Conservation (phyloP, 1,139 yeast species). For the Pichia sp. region DNA sequence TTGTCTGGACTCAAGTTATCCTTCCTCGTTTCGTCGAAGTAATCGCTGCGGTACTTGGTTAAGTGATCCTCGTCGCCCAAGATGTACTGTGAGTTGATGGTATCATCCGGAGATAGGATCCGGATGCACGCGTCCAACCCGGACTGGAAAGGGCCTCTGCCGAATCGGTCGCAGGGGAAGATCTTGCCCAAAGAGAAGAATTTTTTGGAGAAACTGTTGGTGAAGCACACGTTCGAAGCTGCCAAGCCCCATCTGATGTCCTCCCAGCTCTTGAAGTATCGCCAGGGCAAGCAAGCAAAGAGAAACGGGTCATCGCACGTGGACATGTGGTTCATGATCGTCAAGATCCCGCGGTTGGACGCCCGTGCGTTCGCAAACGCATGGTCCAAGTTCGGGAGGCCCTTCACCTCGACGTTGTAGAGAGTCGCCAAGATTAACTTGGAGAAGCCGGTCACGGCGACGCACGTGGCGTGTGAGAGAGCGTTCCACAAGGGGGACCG, state of each 20-base stretch:
- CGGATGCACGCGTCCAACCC: constrained; percentile 86
- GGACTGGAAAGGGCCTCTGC: constrained; percentile 89
- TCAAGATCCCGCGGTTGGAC: constrained; percentile 71
- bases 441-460: constrained; percentile 60
- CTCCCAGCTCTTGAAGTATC: constrained; percentile 58
- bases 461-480: constrained; percentile 66
- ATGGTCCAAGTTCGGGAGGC: constrained; percentile 57
- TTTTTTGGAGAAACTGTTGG: constrained; percentile 45
- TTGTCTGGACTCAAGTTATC: background rate
- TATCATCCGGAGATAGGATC: constrained; percentile 74
- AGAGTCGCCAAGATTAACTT: constrained; percentile 57
- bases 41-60: constrained; percentile 25
- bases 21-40: background rate
- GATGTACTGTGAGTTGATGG: constrained; percentile 47
- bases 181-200: constrained; percentile 89
- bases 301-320: constrained; percentile 89
- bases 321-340: constrained; percentile 96
- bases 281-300: constrained; percentile 82
- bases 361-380: constrained; percentile 58
- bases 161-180: constrained; percentile 79
- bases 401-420: constrained; percentile 59
- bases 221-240: constrained; percentile 86
- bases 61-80: constrained; percentile 11
- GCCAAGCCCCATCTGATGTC: constrained; percentile 91
- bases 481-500: constrained; percentile 56